phyloP scores from a whole-genome alignment of 805 yeast genomes.

The Yarrowia yakushimensis region DNA sequence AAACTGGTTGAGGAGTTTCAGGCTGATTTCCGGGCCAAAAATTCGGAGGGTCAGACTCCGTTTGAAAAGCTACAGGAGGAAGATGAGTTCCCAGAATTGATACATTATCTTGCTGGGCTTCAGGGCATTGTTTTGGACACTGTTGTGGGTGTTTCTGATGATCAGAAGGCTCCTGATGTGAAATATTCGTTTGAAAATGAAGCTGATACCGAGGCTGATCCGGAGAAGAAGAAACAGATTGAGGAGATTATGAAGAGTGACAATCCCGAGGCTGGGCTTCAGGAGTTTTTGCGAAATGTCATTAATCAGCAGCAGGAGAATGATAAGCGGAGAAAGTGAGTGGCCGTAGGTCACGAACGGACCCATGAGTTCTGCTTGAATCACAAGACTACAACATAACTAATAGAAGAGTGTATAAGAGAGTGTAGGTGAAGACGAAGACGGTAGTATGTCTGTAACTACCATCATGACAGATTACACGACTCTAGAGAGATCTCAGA shows the following conservation, averaged over 20 bases:
- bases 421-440: no score
- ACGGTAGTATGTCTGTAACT: no score
- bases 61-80: slow-evolving; percentile 76
- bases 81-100: slow-evolving; percentile 77
- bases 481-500: no score
- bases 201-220: slow-evolving; percentile 46
- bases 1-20: slow-evolving; percentile 60
- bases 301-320: slow-evolving; percentile 50
- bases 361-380: no score
- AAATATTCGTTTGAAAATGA: slow-evolving; percentile 32
- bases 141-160: slow-evolving; percentile 27
- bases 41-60: slow-evolving; percentile 72
- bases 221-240: slow-evolving; percentile 58
- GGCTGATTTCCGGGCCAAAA: slow-evolving; percentile 63
- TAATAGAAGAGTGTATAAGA: no score
- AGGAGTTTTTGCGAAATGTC: slow-evolving; percentile 61
- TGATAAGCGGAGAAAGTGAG: neutral
- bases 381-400: neutral
- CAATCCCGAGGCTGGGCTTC: slow-evolving; percentile 74
- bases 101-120: slow-evolving; percentile 54
- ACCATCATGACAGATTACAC: no score
- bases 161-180: slow-evolving; percentile 27
- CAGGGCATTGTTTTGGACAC: slow-evolving; percentile 36
- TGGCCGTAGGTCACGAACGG: neutral
- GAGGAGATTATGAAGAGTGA: slow-evolving; percentile 73